phyloP scores from a whole-genome alignment of 352 stramenopile species.

The Globisporangium okanoganense region DNA sequence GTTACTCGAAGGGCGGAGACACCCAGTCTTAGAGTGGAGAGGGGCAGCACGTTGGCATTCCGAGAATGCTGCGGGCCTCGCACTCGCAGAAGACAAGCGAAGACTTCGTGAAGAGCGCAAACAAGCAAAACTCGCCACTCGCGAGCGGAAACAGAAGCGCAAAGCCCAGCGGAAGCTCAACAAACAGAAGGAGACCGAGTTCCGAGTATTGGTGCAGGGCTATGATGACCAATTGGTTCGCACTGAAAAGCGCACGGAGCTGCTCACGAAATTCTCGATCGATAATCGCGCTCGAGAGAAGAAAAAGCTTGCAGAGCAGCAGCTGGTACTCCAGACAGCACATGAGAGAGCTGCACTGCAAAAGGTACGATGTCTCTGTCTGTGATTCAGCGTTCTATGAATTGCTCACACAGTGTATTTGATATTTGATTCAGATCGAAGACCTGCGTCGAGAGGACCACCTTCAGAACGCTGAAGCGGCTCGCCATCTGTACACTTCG shows the following conservation, averaged over 20 bases:
- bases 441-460: conserved; percentile 14
- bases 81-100: conserved; percentile 24
- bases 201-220: conserved; percentile 33
- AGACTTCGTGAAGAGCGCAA: conserved; percentile 11
- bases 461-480: background rate
- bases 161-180: conserved; percentile 38
- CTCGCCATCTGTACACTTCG: conserved; percentile 24
- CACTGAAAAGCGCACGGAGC: conserved; percentile 35
- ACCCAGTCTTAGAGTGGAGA: conserved; percentile 55
- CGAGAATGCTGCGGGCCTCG: conserved; percentile 32
- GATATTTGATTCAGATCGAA: conserved; percentile 5
- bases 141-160: conserved; percentile 44
- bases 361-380: background rate
- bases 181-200: conserved; percentile 47
- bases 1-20: conserved; percentile 32
- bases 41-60: conserved; percentile 28
- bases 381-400: background rate
- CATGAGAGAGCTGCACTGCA: conserved; percentile 4
- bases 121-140: conserved; percentile 29
- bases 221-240: conserved; percentile 42
- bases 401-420: background rate
- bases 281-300: conserved; percentile 32
- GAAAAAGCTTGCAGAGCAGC: conserved; percentile 3
- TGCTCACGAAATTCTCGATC: conserved; percentile 45
- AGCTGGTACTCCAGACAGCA: background rate